phyloP scores from a whole-genome alignment of 805 yeast species.

The Metschnikowia koreensis region DNA sequence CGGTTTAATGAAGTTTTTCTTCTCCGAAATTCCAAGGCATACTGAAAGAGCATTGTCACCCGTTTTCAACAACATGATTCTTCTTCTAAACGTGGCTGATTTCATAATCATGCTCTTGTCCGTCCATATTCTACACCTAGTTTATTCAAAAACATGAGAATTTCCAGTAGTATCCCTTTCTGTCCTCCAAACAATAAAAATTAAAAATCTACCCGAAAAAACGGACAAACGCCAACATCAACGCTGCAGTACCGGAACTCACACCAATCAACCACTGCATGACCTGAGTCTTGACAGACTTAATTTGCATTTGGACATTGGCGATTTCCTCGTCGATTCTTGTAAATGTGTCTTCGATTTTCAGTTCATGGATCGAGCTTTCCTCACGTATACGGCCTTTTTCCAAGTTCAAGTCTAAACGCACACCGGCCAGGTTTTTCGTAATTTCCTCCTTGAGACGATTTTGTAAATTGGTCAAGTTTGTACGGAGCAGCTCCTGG shows the following conservation, averaged over 20 bases:
- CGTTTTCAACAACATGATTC: no score
- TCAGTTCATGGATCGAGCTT: conserved; percentile 85
- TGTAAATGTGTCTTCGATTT: conserved; percentile 92
- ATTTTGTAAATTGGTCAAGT: conserved; percentile 81
- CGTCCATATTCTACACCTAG: no score
- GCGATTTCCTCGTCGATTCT: conserved; percentile 93
- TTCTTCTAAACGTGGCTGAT: no score
- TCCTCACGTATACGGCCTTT: conserved; percentile 96
- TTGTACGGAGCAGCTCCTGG: conserved; percentile 79
- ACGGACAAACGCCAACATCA: conserved; percentile 88
- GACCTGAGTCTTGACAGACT: conserved; percentile 92
- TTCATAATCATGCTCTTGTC: no score
- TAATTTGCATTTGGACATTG: conserved; percentile 93
- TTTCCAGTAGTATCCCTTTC: no score
- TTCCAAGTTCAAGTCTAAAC: conserved; percentile 87
- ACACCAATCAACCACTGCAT: conserved; percentile 99
- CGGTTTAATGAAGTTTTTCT: no score
- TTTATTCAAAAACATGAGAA: no score
- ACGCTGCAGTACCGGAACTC: conserved; percentile 95
- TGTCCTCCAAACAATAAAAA: no score
- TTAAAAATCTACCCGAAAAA: conserved; percentile 55
- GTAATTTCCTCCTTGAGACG: conserved; percentile 88
- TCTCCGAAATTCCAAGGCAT: no score
- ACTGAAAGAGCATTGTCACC: no score
- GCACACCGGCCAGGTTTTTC: conserved; percentile 83